Conservation (phyloP, 805 yeast species). For the Myxozyma geophila region DNA sequence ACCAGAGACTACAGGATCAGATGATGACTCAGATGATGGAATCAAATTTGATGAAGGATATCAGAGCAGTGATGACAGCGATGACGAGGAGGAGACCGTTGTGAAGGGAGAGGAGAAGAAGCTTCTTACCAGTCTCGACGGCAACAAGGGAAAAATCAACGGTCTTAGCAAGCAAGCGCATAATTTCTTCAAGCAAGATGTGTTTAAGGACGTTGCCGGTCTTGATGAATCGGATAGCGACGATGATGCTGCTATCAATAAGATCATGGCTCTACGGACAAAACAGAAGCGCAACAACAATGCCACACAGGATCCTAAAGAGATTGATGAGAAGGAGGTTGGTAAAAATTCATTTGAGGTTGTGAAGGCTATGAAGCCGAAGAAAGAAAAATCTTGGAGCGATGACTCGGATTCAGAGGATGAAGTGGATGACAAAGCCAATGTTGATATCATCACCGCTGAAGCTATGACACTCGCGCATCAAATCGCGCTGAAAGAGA, state of each 20-base stretch:
- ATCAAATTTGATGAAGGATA: conserved; percentile 44
- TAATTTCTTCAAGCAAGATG: conserved; percentile 47
- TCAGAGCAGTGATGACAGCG: conserved; percentile 42
- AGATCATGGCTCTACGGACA: conserved; percentile 16
- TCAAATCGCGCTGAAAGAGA: conserved; percentile 85
- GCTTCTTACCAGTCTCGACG: conserved; percentile 34
- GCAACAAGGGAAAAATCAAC: conserved; percentile 36
- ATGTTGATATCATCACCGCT: conserved; percentile 83
- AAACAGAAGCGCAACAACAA: conserved; percentile 15
- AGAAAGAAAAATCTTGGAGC: conserved; percentile 15
- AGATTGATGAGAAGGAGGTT: conserved; percentile 24
- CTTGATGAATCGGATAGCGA: conserved; percentile 39
- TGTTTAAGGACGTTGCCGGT: conserved; percentile 44
- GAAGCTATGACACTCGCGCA: conserved; percentile 99
- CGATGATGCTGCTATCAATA: conserved; percentile 35
- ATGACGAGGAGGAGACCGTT: conserved; percentile 33
- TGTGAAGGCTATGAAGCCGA: conserved; percentile 20
- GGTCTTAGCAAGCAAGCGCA: conserved; percentile 46
- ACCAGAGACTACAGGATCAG: conserved; percentile 36
- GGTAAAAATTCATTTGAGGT: conserved; percentile 29
- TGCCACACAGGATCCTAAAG: background rate
- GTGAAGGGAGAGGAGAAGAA: conserved; percentile 33
- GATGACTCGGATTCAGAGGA: conserved; percentile 46
- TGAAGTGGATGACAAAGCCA: conserved; percentile 42
- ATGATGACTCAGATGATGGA: conserved; percentile 42